Evolutionary conservation across 116 monocot genomes (phyloP).

Genomic region (Thalassia testudinum): DNA sequence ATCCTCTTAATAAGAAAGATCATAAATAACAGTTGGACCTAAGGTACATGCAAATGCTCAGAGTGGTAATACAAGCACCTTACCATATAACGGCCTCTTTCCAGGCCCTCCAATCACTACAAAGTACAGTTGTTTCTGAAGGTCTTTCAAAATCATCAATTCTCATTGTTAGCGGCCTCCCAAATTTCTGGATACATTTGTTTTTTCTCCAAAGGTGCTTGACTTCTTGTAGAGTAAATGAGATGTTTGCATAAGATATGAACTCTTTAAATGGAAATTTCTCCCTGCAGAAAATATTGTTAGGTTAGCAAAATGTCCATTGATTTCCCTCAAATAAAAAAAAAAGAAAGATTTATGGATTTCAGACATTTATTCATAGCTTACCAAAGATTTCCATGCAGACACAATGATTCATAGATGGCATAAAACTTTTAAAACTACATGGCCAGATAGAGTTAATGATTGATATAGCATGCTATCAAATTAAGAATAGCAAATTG

Average conservation of each 20-base stretch:
- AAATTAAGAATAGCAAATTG: too few species aligned
- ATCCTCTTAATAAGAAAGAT: too few species aligned
- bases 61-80: not conserved
- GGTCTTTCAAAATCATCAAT: conserved; percentile 71
- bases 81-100: conserved; percentile 89
- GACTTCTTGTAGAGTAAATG: conserved; percentile 73
- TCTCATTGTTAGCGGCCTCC: conserved; percentile 43
- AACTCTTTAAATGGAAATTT: conserved; percentile 81
- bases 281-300: conserved; percentile 31
- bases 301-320: not conserved
- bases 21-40: too few species aligned
- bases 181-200: conserved; percentile 44
- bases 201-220: conserved; percentile 95
- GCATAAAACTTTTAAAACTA: too few species aligned
- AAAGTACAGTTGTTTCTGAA: conserved; percentile 68
- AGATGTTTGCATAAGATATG: conserved; percentile 56
- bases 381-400: too few species aligned
- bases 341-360: too few species aligned
- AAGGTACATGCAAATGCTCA: too few species aligned
- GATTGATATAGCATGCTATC: too few species aligned
- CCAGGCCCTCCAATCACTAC: conserved; percentile 77
- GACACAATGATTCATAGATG: too few species aligned
- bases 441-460: too few species aligned
- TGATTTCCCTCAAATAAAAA: too few species aligned
- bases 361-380: too few species aligned